Evolutionary conservation across 306 rosid genomes (phyloP).

Genomic region (Rosa persica): DNA sequence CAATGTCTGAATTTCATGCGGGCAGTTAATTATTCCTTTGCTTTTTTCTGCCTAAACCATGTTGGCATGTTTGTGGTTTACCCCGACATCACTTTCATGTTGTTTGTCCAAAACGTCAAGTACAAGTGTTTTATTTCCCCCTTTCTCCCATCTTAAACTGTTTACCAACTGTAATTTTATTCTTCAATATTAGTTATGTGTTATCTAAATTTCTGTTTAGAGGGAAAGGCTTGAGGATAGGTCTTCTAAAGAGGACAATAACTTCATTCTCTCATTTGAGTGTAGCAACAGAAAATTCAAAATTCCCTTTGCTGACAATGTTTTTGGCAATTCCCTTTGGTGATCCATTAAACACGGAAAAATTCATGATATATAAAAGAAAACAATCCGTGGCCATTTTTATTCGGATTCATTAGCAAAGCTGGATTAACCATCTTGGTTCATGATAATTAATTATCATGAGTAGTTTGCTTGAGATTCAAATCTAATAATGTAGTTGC

Average conservation of each 20-base stretch:
- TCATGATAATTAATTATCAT: not conserved
- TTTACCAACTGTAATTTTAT: no score
- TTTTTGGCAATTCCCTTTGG: no score
- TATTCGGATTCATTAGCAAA: not conserved
- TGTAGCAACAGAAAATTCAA: no score
- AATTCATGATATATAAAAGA: no score
- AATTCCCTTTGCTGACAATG: not conserved
- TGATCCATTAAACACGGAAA: not conserved
- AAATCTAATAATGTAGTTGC: not conserved
- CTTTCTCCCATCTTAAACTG: not conserved
- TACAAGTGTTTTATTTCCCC: no score
- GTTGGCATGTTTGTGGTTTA: not conserved
- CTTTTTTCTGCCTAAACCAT: conserved; percentile 8
- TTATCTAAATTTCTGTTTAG: not conserved
- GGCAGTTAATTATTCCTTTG: not conserved
- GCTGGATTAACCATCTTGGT: not conserved
- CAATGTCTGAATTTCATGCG: not conserved
- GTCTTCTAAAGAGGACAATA: not conserved
- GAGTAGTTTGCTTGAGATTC: not conserved
- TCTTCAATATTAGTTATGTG: not conserved
- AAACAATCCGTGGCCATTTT: not conserved
- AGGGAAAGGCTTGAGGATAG: no score
- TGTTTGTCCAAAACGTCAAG: not conserved
- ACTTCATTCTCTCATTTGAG: no score
- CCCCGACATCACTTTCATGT: not conserved